Percentiles rank a stretch among this genome's conserved stretches.
These are phyloP conservation scores for Ustilago bromivora DNA, from an alignment of 1,284 basidiomycete species.

Conservation along the genomic window DNA sequence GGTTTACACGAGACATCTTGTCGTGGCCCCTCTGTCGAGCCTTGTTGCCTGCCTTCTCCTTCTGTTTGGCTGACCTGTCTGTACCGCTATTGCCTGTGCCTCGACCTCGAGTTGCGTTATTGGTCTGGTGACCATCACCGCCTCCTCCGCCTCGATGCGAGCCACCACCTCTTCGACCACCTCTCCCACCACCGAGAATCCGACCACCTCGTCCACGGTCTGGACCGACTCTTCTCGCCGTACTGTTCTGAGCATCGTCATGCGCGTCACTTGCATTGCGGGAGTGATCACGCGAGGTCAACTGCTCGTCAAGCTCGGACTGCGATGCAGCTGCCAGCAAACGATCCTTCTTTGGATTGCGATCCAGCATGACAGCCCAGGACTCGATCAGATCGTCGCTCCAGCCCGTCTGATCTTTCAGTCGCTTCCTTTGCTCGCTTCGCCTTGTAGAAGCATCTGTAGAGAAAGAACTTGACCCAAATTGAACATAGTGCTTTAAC, in stretches of 20 bases:
- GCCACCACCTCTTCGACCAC: constrained; percentile 33
- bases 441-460: constrained; percentile 30
- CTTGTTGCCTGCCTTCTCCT: constrained; percentile 55
- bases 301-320: constrained; percentile 26
- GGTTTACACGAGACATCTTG: constrained; percentile 43
- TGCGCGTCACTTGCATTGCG: constrained; percentile 15
- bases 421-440: constrained; percentile 17
- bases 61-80: constrained; percentile 44
- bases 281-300: constrained; percentile 7
- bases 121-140: constrained; percentile 14
- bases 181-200: constrained; percentile 38
- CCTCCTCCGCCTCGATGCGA: constrained; percentile 12
- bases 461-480: constrained; percentile 31
- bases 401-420: constrained; percentile 40
- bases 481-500: constrained; percentile 35
- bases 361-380: constrained; percentile 59
- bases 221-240: constrained; percentile 32
- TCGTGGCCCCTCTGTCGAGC: constrained; percentile 43
- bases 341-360: constrained; percentile 55
- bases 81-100: constrained; percentile 44
- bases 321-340: constrained; percentile 50
- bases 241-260: background rate
- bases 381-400: constrained; percentile 58
- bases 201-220: constrained; percentile 53
- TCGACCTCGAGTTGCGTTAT: constrained; percentile 33